Evolutionary conservation across 768 basidiomycete genomes (phyloP).

Genomic region (Sutorius australiensis): DNA sequence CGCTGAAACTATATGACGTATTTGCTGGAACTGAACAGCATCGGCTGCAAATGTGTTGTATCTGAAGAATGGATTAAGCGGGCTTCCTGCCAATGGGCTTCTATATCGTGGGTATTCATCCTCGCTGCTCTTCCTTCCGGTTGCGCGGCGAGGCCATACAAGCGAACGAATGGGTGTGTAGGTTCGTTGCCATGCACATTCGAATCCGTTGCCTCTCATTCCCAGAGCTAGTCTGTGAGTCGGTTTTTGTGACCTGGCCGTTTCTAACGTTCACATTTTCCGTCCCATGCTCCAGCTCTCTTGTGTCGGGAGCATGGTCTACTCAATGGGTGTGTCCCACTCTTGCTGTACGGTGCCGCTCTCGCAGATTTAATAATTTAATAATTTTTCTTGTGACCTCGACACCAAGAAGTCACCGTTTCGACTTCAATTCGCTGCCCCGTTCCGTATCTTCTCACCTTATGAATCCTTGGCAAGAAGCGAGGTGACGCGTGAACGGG

Average conservation of each 20-base stretch:
- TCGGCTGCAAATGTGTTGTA: no score
- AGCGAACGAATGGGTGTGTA: not conserved
- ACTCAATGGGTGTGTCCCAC: not conserved
- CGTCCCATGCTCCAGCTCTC: not conserved
- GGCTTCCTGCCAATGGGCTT: no score
- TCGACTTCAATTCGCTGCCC: not conserved
- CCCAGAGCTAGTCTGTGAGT: not conserved
- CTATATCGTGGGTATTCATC: no score
- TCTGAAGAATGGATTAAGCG: no score
- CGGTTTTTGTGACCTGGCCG: not conserved
- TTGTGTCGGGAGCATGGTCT: not conserved
- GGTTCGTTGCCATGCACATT: not conserved
- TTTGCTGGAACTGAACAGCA: no score
- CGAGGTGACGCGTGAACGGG: not conserved
- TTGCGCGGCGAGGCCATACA: not conserved
- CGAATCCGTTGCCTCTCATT: not conserved
- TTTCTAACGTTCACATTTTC: not conserved
- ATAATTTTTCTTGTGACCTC: not conserved
- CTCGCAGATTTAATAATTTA: not conserved
- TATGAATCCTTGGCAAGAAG: not conserved
- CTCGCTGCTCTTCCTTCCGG: not conserved
- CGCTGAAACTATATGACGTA: no score
- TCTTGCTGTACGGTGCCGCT: not conserved
- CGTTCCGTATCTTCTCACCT: not conserved
- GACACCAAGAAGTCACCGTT: not conserved